phyloP scores from a whole-genome alignment of 371 early-diverging fungal genomes.

The Rhizopus arrhizus region DNA sequence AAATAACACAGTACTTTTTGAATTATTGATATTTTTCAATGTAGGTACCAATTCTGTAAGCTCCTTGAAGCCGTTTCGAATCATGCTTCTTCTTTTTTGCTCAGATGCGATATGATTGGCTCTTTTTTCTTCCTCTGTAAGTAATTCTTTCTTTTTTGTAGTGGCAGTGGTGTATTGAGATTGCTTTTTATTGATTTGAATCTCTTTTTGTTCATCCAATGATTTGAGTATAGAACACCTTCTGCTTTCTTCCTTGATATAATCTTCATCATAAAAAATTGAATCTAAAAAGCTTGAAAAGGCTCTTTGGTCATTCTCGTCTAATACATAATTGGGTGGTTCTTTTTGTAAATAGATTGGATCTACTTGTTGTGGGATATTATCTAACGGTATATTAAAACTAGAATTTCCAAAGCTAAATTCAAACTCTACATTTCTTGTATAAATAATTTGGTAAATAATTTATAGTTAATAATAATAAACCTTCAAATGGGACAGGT shows the following conservation, averaged over 20 bases:
- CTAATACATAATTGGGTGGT: constrained; percentile 19
- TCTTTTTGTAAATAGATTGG: constrained; percentile 1
- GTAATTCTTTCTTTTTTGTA: constrained; percentile 53
- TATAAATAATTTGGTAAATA: not conserved
- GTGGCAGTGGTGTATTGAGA: not conserved
- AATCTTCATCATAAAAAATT: constrained; percentile 44
- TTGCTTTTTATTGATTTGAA: constrained; percentile 5
- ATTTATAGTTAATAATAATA: too few relatives aligned
- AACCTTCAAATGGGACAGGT: constrained; percentile 6
- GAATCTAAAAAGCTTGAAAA: constrained; percentile 52
- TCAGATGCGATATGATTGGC: constrained; percentile 91
- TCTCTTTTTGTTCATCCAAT: constrained; percentile 35
- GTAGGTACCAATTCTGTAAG: constrained; percentile 82
- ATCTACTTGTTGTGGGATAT: not conserved
- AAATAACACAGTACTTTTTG: constrained; percentile 58
- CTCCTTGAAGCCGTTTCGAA: constrained; percentile 82
- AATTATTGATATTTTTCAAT: constrained; percentile 59
- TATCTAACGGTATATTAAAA: not conserved
- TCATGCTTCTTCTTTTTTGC: constrained; percentile 86
- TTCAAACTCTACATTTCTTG: not conserved
- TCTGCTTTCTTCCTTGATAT: constrained; percentile 34
- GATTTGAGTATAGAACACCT: constrained; percentile 37
- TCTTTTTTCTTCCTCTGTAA: constrained; percentile 86
- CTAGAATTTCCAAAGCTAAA: not conserved
- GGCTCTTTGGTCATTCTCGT: constrained; percentile 49